phyloP scores from a whole-genome alignment of 352 stramenopile genomes.

The Phytopythium boreale region DNA sequence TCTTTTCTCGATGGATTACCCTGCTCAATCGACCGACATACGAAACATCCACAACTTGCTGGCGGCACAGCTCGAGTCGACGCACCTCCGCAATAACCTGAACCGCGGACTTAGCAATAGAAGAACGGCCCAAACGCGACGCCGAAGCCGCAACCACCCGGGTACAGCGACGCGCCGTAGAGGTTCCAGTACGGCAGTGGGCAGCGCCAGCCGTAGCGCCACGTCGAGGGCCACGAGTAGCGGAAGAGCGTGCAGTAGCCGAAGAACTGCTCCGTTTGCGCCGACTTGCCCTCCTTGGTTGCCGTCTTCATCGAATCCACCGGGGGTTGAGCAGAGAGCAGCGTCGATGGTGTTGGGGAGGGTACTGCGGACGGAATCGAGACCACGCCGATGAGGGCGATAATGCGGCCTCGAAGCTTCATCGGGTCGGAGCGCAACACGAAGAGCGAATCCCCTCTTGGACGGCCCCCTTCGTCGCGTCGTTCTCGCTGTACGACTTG shows the following conservation, averaged over 20 bases:
- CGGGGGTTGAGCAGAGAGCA: neutral
- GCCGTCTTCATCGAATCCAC: no score
- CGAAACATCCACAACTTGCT: neutral
- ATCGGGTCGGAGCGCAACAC: neutral
- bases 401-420: neutral
- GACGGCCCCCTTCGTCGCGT: neutral
- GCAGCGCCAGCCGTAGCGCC: neutral
- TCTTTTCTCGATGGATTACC: neutral
- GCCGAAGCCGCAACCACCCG: constrained; percentile 16
- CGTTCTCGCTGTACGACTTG: neutral
- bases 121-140: constrained; percentile 14
- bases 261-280: neutral
- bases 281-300: neutral
- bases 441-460: neutral
- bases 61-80: neutral
- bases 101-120: constrained; percentile 8
- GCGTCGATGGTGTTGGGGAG: no score
- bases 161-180: constrained; percentile 16
- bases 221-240: neutral
- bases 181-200: neutral
- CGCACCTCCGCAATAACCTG: constrained; percentile 12
- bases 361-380: neutral
- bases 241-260: neutral
- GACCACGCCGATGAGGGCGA: neutral
- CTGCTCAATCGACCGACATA: neutral